Evolutionary conservation across 805 yeast genomes (phyloP).

Genomic region (Pichia cabralensis): DNA sequence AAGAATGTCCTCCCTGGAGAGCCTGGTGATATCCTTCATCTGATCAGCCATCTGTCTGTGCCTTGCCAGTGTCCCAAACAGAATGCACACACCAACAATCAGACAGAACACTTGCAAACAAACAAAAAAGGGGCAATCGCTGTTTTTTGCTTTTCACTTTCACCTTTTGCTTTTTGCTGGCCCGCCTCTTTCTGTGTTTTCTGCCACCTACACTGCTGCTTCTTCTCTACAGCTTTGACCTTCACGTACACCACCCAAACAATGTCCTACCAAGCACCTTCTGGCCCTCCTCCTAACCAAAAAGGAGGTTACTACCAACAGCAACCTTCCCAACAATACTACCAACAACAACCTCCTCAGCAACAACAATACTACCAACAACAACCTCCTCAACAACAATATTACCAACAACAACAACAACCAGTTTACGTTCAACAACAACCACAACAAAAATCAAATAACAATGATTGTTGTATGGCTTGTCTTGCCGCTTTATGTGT

Average conservation of each 20-base stretch:
- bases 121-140: neutral
- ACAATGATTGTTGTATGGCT: constrained; percentile 38
- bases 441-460: constrained; percentile 28
- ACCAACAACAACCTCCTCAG: constrained; percentile 7
- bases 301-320: constrained; percentile 18
- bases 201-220: too few relatives aligned
- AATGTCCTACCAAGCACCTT: constrained; percentile 9
- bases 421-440: constrained; percentile 48
- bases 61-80: too few relatives aligned
- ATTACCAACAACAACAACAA: constrained; percentile 36
- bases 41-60: too few relatives aligned
- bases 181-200: neutral
- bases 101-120: too few relatives aligned
- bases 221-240: too few relatives aligned
- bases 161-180: neutral
- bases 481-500: constrained; percentile 47
- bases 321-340: constrained; percentile 22
- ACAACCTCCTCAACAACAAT: constrained; percentile 22
- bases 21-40: too few relatives aligned
- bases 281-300: constrained; percentile 10
- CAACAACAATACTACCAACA: constrained; percentile 28
- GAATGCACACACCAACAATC: too few relatives aligned
- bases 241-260: too few relatives aligned
- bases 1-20: too few relatives aligned
- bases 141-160: too few relatives aligned